These are phyloP conservation scores for Phialophora expanda DNA, from an alignment of 2,329 filamentous ascomycete genomes.

Conservation along the genomic window DNA sequence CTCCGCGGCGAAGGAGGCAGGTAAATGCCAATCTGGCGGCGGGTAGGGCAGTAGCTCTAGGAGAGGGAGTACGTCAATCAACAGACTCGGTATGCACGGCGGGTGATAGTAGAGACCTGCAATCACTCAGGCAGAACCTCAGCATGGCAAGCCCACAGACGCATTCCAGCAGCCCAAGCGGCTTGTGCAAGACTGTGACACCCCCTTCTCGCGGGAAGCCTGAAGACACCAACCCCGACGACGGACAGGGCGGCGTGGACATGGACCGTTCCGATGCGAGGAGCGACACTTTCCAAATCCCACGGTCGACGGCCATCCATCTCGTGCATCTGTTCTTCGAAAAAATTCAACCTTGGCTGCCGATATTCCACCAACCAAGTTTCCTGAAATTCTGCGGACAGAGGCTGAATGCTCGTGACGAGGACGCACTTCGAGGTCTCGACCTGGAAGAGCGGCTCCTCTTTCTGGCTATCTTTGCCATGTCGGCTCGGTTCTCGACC, in stretches of 20 bases:
- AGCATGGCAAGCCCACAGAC: no score
- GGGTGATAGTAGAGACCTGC: no score
- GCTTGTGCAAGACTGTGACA: no score
- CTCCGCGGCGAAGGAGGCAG: neutral
- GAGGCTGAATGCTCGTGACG: neutral
- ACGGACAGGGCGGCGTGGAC: no score
- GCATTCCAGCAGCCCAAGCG: no score
- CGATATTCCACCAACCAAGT: neutral
- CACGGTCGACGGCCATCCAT: neutral
- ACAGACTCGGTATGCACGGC: no score
- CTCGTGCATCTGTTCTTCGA: conserved; percentile 5
- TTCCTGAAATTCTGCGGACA: conserved; percentile 6
- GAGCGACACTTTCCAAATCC: neutral
- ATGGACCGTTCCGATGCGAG: neutral
- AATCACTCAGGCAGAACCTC: no score
- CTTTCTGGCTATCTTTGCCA: neutral
- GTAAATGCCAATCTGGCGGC: neutral
- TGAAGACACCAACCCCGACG: no score
- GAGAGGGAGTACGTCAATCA: no score
- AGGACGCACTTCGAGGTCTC: neutral
- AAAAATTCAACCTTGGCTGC: conserved; percentile 9
- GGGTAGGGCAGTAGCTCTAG: no score
- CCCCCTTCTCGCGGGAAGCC: no score
- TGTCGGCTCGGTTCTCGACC: neutral
- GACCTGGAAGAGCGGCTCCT: conserved; percentile 1